phyloP scores from a whole-genome alignment of 2,329 filamentous ascomycete genomes.

The Penicillium brasilianum region DNA sequence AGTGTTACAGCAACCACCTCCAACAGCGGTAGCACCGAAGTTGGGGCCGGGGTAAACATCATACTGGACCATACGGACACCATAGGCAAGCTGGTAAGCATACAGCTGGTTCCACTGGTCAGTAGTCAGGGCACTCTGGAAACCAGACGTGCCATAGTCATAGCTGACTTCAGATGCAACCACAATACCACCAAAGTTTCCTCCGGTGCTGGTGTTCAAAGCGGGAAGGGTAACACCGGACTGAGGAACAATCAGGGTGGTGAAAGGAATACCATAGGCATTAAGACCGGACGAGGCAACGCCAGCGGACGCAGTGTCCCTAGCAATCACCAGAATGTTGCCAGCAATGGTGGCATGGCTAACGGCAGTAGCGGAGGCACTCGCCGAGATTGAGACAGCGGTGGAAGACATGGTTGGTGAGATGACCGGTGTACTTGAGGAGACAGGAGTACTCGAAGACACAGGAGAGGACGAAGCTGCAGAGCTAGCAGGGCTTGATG shows the following conservation, averaged over 20 bases:
- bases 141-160: constrained; percentile 54
- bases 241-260: constrained; percentile 61
- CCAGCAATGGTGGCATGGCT: constrained; percentile 33
- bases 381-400: constrained; percentile 18
- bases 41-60: constrained; percentile 61
- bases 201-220: constrained; percentile 56
- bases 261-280: constrained; percentile 65
- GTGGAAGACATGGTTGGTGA: constrained; percentile 7
- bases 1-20: constrained; percentile 53
- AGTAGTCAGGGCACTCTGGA: constrained; percentile 59
- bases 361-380: constrained; percentile 28
- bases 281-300: constrained; percentile 61
- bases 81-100: constrained; percentile 62
- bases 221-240: constrained; percentile 57
- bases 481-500: too few species aligned
- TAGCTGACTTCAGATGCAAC: constrained; percentile 61
- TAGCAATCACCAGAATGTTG: constrained; percentile 63
- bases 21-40: constrained; percentile 52
- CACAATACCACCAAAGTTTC: constrained; percentile 66
- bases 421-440: not conserved
- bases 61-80: constrained; percentile 65
- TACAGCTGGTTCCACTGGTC: constrained; percentile 63
- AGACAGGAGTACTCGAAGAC: constrained; percentile 26
- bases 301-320: constrained; percentile 55
- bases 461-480: constrained; percentile 17